Base-by-base conservation (phyloP, 2,329 filamentous ascomycete genomes). In the Hymenoscyphus fructigenus region DNA sequence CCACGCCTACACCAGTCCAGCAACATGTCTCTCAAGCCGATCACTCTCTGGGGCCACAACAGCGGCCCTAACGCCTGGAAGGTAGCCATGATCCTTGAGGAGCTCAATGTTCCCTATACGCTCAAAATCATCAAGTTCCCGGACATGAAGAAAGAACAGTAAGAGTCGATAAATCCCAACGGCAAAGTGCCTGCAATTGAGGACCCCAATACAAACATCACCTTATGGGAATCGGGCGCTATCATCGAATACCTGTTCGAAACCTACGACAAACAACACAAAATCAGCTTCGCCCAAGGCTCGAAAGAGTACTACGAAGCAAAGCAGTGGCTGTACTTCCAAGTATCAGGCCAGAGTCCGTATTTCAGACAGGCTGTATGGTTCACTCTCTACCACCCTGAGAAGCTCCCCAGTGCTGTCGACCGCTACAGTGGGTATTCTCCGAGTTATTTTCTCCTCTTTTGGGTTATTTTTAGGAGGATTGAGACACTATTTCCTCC, bases 371-470 rank as follows among this genome's bases (percentile, higher is more conserved):
- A 75, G 62, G 64, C 65, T 26, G 65, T 61, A 14, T 77, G 75
- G 75, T 78, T 77, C 67, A 53, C 34, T 14, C 67, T 65, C 7
- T 74, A 67, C 60, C 76, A 78, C 66, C 29, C 70, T 0, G 80
- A 83, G 71, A 75, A 79, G 64, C 14, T 84, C 10, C 74, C 74
- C 1, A 78, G 74, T n/a, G 81, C 79, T 5, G 70, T 79, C 23
- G 74, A 78, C 14, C 74, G 81, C 15, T 84, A 83, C 70, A 66
- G n/a, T n/a, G n/a, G n/a, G n/a, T n/a, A n/a, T n/a, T n/a, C n/a
- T n/a, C n/a, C n/a, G n/a, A n/a, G n/a, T n/a, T n/a, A n/a, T n/a
- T n/a, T n/a, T n/a, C n/a, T n/a, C n/a, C n/a, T n/a, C n/a, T n/a
- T n/a, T n/a, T n/a, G n/a, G n/a, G n/a, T n/a, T n/a, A n/a, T n/a